A percentile compares a stretch with the other conserved stretches of the same genome.
phyloP scores from a whole-genome alignment of 108 stramenopile genomes.

The Cyclotella distinguenda region DNA sequence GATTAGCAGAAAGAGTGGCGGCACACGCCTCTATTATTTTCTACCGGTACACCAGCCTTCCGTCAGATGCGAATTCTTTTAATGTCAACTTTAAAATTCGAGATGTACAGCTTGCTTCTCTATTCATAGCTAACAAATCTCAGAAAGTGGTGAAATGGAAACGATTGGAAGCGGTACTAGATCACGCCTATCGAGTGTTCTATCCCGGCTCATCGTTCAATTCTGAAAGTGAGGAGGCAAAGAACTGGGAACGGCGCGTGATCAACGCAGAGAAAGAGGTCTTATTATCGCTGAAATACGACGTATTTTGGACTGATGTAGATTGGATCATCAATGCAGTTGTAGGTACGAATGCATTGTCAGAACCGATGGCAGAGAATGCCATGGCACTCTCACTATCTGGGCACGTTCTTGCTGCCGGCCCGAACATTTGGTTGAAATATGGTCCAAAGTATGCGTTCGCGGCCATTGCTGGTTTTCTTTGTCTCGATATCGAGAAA shows the following conservation, averaged over 20 bases:
- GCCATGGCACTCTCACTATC: conserved; percentile 58
- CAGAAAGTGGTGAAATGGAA: conserved; percentile 81
- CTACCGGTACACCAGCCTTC: conserved; percentile 69
- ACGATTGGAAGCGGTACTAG: conserved; percentile 65
- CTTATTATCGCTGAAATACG: conserved; percentile 62
- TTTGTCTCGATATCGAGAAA: conserved; percentile 56
- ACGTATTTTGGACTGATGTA: conserved; percentile 77
- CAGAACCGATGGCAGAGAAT: conserved; percentile 57
- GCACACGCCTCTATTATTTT: conserved; percentile 75
- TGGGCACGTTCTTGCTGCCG: conserved; percentile 74
- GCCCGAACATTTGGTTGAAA: conserved; percentile 73
- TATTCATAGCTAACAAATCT: conserved; percentile 83
- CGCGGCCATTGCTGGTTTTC: conserved; percentile 70
- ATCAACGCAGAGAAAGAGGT: conserved; percentile 64
- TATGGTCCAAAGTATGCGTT: conserved; percentile 81
- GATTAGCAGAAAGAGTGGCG: conserved; percentile 49
- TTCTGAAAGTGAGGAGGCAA: conserved; percentile 64
- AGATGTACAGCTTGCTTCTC: conserved; percentile 68
- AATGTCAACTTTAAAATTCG: conserved; percentile 58
- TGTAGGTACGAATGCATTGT: conserved; percentile 38
- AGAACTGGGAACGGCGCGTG: conserved; percentile 73
- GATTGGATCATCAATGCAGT: conserved; percentile 66
- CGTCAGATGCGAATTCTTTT: conserved; percentile 22
- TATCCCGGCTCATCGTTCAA: conserved; percentile 71
- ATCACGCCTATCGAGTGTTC: conserved; percentile 68